These are phyloP conservation scores for Begonia loranthoides DNA, from an alignment of 306 rosid genomes.

Conservation along the genomic window DNA sequence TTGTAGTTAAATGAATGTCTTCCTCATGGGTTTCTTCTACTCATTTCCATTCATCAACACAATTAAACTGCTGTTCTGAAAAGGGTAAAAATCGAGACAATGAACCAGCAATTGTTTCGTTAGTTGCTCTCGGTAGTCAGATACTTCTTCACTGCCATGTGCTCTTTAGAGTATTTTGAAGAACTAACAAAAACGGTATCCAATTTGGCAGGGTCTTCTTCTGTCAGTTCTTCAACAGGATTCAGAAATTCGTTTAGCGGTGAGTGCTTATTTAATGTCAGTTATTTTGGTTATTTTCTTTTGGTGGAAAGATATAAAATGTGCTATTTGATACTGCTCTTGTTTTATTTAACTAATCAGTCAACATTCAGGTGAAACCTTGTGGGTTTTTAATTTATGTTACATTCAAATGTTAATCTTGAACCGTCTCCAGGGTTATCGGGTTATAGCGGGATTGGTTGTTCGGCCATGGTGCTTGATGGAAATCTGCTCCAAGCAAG, in stretches of 20 bases:
- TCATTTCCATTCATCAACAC: no score
- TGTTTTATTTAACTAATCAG: background rate
- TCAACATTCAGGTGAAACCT: background rate
- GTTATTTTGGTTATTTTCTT: no score
- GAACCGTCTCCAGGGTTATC: conserved; percentile 48
- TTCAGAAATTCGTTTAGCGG: conserved; percentile 70
- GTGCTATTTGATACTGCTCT: no score
- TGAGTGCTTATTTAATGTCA: conserved; percentile 36
- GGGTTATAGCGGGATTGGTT: conserved; percentile 67
- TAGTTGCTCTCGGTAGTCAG: no score
- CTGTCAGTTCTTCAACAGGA: conserved; percentile 68
- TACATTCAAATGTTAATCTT: conserved; percentile 7
- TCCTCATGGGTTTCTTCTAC: no score
- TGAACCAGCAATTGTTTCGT: no score
- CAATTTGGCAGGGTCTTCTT: conserved; percentile 59
- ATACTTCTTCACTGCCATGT: no score
- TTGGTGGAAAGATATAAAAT: no score
- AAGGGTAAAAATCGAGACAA: no score
- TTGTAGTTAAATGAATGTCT: no score
- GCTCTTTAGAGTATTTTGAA: background rate
- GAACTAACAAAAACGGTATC: background rate
- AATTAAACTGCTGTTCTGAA: no score
- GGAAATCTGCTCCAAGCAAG: conserved; percentile 78
- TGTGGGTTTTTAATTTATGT: background rate
- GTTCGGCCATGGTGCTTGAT: conserved; percentile 76